Evolutionary conservation across 306 rosid genomes (phyloP), one percentile per base, ranked within the genome.

Genomic region (Spatholobus suberectus): DNA sequence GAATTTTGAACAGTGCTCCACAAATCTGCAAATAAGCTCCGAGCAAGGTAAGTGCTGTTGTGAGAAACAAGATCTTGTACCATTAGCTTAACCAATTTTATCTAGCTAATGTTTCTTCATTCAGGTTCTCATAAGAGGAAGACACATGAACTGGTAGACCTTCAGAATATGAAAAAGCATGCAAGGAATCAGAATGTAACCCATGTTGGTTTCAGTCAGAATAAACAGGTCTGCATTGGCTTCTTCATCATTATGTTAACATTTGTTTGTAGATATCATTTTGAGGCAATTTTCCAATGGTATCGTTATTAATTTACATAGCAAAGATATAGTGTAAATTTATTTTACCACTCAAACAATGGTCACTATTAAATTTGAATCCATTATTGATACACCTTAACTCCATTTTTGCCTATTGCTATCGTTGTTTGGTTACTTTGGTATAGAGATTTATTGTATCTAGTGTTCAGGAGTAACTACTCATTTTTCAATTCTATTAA

Each of bases 41-140:
- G 84, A 79, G 44, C 90, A 66, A 81, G 94, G 97, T 90, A 77
- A 75, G 73, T 79, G 49, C 77, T 82, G 78, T n/a, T 40, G 38
- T 23, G 61, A 49, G 75, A 34, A 87, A 79, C 26, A 47, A 32
- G 41, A 73, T 46, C 41, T 83, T 73, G 32, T 66, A 49, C 81
- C 55, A 38, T 57, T 20, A 74, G 52, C 13, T 26, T 80, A 37
- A 62, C 75, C 61, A 55, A 61, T 12, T 68, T 79, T 52, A 55
- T 59, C 77, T 52, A 84, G 52, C 57, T 27, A 23, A 54, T 81
- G 75, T 46, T 52, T 61, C 37, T 81, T 59, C 77, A 66, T 78
- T 76, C 87, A 86, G 93, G 88, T 52, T 77, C 79, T 84, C 80
- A 27, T n/a, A 96, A 93, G 89, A 90, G 98, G 80, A 95, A 93